phyloP scores from a whole-genome alignment of 1,139 yeast species.

The Tardiomyces blankii region DNA sequence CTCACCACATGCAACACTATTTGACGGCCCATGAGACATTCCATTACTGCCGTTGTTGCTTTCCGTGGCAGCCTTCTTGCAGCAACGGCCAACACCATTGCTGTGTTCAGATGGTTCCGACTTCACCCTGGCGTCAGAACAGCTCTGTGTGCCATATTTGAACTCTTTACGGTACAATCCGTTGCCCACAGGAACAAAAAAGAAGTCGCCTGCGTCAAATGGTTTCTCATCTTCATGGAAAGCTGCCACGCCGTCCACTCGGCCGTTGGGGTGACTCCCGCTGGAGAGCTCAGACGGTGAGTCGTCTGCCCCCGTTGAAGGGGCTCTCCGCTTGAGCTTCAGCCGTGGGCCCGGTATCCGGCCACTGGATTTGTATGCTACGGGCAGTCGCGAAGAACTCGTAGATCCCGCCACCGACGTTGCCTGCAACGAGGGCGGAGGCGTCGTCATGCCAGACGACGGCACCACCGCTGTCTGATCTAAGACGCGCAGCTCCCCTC shows the following conservation, averaged over 20 bases:
- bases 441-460: too few species aligned
- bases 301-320: constrained; percentile 1
- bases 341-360: constrained; percentile 5
- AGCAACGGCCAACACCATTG: neutral
- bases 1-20: too few species aligned
- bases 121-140: neutral
- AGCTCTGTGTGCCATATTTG: neutral
- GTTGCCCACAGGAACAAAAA: constrained; percentile 26
- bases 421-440: too few species aligned
- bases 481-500: constrained; percentile 14
- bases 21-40: neutral
- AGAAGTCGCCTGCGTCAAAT: constrained; percentile 13
- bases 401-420: too few species aligned
- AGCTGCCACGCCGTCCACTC: neutral
- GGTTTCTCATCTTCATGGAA: constrained; percentile 8
- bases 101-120: neutral
- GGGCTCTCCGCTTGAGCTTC: neutral
- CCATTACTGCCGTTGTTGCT: neutral
- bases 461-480: constrained; percentile 1
- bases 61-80: neutral
- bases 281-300: constrained; percentile 1
- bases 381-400: neutral
- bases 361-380: constrained; percentile 4
- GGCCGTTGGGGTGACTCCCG: neutral
- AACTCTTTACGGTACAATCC: constrained; percentile 20